A percentile compares a stretch with the other conserved stretches of the same genome.
These are phyloP conservation scores for Xylaria scruposa DNA, from an alignment of 495 filamentous ascomycete genomes.

Conservation along the genomic window DNA sequence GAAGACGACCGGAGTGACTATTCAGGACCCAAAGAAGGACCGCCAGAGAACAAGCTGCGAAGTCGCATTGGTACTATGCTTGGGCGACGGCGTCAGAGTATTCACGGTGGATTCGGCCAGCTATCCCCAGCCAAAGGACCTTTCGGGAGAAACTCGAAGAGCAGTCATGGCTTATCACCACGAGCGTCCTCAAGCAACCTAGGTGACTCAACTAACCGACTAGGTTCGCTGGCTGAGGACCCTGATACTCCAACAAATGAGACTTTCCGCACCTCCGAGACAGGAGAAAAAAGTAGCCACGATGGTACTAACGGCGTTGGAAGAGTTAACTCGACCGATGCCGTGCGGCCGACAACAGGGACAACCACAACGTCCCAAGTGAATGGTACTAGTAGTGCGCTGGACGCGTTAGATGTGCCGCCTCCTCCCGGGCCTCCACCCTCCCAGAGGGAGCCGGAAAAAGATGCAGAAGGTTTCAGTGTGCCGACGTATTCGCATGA, in stretches of 20 bases:
- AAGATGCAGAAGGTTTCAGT: conserved; percentile 71
- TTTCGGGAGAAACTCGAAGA: conserved; percentile 60
- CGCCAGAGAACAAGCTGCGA: conserved; percentile 61
- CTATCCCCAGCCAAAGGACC: conserved; percentile 54
- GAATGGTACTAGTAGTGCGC: conserved; percentile 45
- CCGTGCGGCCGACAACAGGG: conserved; percentile 32
- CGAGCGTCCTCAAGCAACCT: conserved; percentile 62
- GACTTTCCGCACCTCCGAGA: conserved; percentile 38
- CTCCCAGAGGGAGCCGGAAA: conserved; percentile 50
- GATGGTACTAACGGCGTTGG: conserved; percentile 53
- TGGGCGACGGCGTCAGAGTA: conserved; percentile 66
- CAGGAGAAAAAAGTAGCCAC: conserved; percentile 45
- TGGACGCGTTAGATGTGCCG: conserved; percentile 50
- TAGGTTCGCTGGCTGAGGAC: conserved; percentile 59
- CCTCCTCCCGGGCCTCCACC: conserved; percentile 55
- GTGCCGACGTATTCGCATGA: conserved; percentile 73
- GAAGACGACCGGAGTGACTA: conserved; percentile 68
- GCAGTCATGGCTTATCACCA: conserved; percentile 59
- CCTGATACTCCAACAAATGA: conserved; percentile 41
- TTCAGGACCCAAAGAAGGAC: conserved; percentile 59
- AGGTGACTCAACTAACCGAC: conserved; percentile 56
- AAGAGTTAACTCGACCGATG: conserved; percentile 40
- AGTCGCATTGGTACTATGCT: conserved; percentile 84
- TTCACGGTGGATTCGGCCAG: conserved; percentile 58
- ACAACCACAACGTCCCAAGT: conserved; percentile 41